Evolutionary conservation across 2,329 filamentous ascomycete species (phyloP).

Genomic region (Verticillium dahliae): DNA sequence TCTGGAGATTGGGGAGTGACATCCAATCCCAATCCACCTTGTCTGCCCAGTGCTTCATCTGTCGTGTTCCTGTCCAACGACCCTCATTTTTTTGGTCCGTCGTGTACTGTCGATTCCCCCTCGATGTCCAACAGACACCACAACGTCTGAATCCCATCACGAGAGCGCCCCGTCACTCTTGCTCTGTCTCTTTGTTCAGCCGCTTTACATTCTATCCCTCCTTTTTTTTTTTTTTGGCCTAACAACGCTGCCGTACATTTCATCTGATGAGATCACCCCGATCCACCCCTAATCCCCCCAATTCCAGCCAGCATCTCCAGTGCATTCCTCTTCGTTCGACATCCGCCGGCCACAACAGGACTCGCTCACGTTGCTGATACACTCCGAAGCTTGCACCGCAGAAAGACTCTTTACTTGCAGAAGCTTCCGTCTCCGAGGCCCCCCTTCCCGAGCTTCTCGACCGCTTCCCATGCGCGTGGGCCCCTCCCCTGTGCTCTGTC

Average conservation of each 20-base stretch:
- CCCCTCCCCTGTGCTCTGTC: not conserved
- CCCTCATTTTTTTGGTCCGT: not conserved
- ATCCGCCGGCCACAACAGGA: not conserved
- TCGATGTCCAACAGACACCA: not conserved
- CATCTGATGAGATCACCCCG: not conserved
- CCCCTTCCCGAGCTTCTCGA: not conserved
- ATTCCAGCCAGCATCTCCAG: not conserved
- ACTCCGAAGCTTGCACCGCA: not conserved
- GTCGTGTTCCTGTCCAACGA: not conserved
- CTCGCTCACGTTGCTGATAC: not conserved
- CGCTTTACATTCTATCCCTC: not conserved
- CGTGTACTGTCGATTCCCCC: not conserved
- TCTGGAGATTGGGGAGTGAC: slow-evolving; percentile 1
- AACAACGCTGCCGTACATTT: not conserved
- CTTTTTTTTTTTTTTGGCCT: not conserved
- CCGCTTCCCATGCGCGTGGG: not conserved
- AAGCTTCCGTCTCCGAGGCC: not conserved
- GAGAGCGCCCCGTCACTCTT: not conserved
- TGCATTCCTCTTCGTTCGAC: not conserved
- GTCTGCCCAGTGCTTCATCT: not conserved
- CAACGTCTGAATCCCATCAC: not conserved
- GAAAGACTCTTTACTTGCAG: not conserved
- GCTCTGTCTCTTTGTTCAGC: not conserved
- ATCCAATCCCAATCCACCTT: not conserved
- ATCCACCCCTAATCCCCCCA: not conserved